Base-by-base conservation (phyloP, 1,284 basidiomycete species). In the Polyporus tsugae region DNA sequence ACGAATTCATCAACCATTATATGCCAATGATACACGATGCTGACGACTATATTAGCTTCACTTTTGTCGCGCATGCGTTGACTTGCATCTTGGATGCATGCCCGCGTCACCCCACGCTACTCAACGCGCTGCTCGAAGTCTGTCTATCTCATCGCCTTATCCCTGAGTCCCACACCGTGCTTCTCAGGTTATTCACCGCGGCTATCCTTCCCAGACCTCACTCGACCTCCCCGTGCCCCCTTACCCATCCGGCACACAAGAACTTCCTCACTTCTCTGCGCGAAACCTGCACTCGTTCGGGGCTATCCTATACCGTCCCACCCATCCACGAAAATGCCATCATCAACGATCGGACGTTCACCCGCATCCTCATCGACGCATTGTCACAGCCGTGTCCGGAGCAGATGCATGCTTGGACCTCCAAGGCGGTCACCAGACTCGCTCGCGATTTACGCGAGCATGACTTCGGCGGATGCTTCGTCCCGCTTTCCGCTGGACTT, bases 61-160 rank as follows among this genome's bases (percentile, higher is more conserved):
- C 85, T 19, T 69, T 89, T 29, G 72, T 85, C 3, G 82, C 87
- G 0, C 87, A 90, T 72, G 85, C 87, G 4, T 75, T 89, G 7
- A 80, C 79, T 29, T 74, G 87, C 55, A 79, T 88, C 29, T 75
- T 89, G 35, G 77, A 77, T 35, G 78, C 77, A 5, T 87, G 85
- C 68, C 78, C 81, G 5, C 82, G 78, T 60, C 78, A 87, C 70
- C 81, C 84, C 36, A 84, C 84, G 11, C 80, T 90, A 15, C 73
- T 87, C 36, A 79, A 74, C 22, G 76, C 81, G 49, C 80, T 91
- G 0, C 81, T 90, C 0, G 85, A 88, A 41, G 77, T 85, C 13
- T 80, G 82, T 58, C 74, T 87, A 9, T 73, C 79, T 19, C 80
- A 83, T 64, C 72, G 77, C 49, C 78, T 89, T 11, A 64, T 76